Base-by-base conservation (phyloP, 2,329 filamentous ascomycete species). In the Beauveria medogensis region DNA sequence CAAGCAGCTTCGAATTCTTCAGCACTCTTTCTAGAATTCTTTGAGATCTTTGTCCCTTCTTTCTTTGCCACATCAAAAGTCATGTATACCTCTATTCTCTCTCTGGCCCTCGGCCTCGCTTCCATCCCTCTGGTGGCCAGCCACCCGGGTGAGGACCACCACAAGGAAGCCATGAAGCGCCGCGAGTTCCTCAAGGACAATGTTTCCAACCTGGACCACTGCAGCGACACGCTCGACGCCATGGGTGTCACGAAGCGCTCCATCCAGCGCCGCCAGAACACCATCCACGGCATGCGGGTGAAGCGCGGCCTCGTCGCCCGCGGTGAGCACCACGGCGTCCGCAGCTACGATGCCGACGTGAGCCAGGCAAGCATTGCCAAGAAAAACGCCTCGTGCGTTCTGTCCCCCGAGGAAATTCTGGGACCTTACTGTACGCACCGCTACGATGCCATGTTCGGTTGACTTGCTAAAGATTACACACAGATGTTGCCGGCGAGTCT, bases 351-450 rank as follows among this genome's bases (percentile, higher is more conserved):
- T 20, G 46, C 66, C 18, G 62, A 69, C 61, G 67, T 70, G 1
- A 67, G 69, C 20, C 65, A 69, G 7, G 58, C 66, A 28, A 70
- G 62, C 61, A 63, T 76, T 6, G 77, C 77, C 63, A 67, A 67
- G 3, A 70, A 69, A 46, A 74, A 74, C 62, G 69, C 69, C 22
- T 75, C 74, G n/a, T 81, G 79, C 58, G 71, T 80, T 43, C 69
- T 81, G 14, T 73, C 72, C 4, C 75, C 77, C 0, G 78, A 81
- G 63, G 75, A 75, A 28, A 80, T 76, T 8, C 70, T 79, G 66
- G 78, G 78, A 5, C 78, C 79, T 26, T 81, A 80, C 70, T 81
- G 70, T 68, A 64, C 63, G 67, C 30, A 28, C 4, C 16, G 16
- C 9, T n/a, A n/a, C 40, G 6, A 16, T 9, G 7, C 41, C 40